Conservation (phyloP, 805 yeast genomes). For the Starmerella etchellsii region DNA sequence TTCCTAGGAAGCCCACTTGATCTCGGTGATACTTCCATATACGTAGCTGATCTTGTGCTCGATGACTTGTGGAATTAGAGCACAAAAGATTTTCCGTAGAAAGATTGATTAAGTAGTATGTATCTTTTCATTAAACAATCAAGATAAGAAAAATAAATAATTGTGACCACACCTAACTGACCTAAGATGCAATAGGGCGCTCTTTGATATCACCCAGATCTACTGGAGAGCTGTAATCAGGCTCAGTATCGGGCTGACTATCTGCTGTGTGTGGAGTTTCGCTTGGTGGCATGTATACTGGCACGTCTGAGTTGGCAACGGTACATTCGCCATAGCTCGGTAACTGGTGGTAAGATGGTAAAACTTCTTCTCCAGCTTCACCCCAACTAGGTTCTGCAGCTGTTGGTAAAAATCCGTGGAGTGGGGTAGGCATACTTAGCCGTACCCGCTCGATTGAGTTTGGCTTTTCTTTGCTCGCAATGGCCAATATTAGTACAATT, state of each 20-base stretch:
- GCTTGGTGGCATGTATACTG: too few relatives aligned
- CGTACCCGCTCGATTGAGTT: conserved; percentile 5
- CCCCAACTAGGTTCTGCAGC: background rate
- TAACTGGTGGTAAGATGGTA: conserved; percentile 5
- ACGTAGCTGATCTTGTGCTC: conserved; percentile 1
- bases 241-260: too few relatives aligned
- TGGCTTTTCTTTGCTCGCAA: conserved; percentile 13
- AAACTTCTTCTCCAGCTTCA: background rate
- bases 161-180: too few relatives aligned
- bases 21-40: conserved; percentile 1
- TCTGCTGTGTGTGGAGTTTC: too few relatives aligned
- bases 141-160: background rate
- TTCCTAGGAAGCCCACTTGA: conserved; percentile 4
- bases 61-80: too few relatives aligned
- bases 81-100: too few relatives aligned
- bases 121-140: background rate
- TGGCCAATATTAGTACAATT: conserved; percentile 7
- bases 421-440: conserved; percentile 4
- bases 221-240: too few relatives aligned
- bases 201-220: too few relatives aligned
- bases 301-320: too few relatives aligned
- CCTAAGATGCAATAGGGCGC: too few relatives aligned
- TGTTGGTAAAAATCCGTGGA: conserved; percentile 5
- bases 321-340: conserved; percentile 9
- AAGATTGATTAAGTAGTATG: too few relatives aligned